Evolutionary conservation across 1,139 yeast genomes (phyloP).

Genomic region (Taphrina flavorubra): DNA sequence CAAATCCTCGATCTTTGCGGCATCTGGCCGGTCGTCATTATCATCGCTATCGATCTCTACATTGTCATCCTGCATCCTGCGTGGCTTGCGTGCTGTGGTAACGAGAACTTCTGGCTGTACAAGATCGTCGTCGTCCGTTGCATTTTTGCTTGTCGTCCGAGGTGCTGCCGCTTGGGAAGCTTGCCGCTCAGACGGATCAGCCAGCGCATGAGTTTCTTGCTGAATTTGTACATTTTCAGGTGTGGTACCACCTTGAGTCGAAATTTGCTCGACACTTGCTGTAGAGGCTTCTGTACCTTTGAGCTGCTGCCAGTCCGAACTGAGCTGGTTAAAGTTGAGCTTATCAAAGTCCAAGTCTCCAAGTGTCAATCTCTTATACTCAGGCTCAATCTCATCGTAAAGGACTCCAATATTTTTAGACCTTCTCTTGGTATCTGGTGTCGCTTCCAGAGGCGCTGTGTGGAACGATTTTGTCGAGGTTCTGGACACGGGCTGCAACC

Average conservation of each 20-base stretch:
- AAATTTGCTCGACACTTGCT: too few species aligned
- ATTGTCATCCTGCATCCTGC: not conserved
- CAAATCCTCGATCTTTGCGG: conserved; percentile 16
- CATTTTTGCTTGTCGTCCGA: not conserved
- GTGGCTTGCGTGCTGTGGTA: conserved; percentile 7
- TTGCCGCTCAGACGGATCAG: not conserved
- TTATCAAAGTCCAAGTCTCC: conserved; percentile 16
- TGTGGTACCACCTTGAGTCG: too few species aligned
- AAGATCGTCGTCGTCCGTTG: not conserved
- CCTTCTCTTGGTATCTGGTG: not conserved
- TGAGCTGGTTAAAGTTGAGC: conserved; percentile 1
- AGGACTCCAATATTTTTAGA: not conserved
- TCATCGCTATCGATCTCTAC: not conserved
- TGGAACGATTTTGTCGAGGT: conserved; percentile 9
- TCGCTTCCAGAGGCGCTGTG: not conserved
- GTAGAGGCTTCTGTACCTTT: not conserved
- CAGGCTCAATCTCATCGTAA: conserved; percentile 21
- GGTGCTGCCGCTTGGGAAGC: not conserved
- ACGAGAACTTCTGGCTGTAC: conserved; percentile 15
- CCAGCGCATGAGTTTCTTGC: not conserved
- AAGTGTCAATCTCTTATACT: conserved; percentile 9
- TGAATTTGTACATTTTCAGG: not conserved
- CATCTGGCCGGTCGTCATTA: conserved; percentile 18
- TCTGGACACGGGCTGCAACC: not conserved
- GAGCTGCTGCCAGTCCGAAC: conserved; percentile 15